These are phyloP conservation scores for Pythium myriotylum DNA, from an alignment of 352 stramenopile species.

Conservation along the genomic window DNA sequence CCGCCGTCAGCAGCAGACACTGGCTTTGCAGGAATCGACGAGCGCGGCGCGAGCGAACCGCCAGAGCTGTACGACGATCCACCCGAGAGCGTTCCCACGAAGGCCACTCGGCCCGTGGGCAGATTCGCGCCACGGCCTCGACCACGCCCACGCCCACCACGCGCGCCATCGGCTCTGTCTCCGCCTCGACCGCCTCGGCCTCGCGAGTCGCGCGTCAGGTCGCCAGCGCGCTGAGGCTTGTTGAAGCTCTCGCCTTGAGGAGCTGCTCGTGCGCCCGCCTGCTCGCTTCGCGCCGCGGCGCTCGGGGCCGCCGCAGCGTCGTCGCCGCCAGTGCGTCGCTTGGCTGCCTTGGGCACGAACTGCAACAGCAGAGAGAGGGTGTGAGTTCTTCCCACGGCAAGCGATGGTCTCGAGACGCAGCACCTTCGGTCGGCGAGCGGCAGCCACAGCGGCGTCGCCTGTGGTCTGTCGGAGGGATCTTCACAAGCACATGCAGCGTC, in stretches of 20 bases:
- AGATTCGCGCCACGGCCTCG: slow-evolving; percentile 52
- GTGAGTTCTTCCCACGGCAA: background rate
- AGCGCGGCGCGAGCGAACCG: slow-evolving; percentile 39
- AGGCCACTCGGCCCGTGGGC: slow-evolving; percentile 67
- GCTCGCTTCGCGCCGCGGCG: slow-evolving; percentile 11
- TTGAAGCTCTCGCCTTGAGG: slow-evolving; percentile 28
- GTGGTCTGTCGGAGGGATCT: slow-evolving; percentile 63
- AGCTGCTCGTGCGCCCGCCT: slow-evolving; percentile 4
- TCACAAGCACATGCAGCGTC: background rate
- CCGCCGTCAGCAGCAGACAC: slow-evolving; percentile 67
- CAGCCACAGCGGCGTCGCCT: slow-evolving; percentile 34
- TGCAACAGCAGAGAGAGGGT: slow-evolving; percentile 17
- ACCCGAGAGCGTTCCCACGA: slow-evolving; percentile 80
- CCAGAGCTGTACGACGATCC: slow-evolving; percentile 74
- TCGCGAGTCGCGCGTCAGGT: slow-evolving; percentile 41
- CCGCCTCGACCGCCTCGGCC: slow-evolving; percentile 30
- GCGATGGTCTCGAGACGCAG: background rate
- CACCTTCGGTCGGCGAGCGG: slow-evolving; percentile 58
- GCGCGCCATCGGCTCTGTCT: slow-evolving; percentile 11
- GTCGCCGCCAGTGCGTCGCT: slow-evolving; percentile 47
- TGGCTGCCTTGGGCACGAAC: slow-evolving; percentile 78
- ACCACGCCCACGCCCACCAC: slow-evolving; percentile 51
- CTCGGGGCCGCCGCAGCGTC: slow-evolving; percentile 18
- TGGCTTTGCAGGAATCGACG: slow-evolving; percentile 41
- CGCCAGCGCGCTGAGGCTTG: slow-evolving; percentile 42